Percentiles rank a stretch among this genome's conserved stretches.
Evolutionary conservation across 768 basidiomycete genomes (phyloP).

Genomic region (Suillus placidus): DNA sequence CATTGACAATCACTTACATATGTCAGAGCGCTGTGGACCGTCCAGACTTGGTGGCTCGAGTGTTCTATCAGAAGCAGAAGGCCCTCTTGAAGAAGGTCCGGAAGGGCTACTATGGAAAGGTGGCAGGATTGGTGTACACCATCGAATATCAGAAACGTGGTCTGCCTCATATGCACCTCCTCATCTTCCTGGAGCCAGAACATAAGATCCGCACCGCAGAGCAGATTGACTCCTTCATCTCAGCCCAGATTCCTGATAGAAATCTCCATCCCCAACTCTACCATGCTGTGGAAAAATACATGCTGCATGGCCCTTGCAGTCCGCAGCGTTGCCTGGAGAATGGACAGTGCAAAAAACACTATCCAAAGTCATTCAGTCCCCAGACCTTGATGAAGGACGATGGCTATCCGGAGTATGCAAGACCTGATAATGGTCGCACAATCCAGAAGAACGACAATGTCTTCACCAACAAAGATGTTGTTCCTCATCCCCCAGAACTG

Average conservation of each 20-base stretch:
- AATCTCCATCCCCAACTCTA: conserved; percentile 41
- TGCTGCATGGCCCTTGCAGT: conserved; percentile 52
- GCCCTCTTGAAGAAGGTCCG: conserved; percentile 41
- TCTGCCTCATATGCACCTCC: conserved; percentile 55
- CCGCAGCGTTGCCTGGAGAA: conserved; percentile 44
- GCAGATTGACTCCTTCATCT: conserved; percentile 44
- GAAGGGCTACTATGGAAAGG: conserved; percentile 43
- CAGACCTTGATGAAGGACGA: too few species aligned
- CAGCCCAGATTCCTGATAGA: conserved; percentile 46
- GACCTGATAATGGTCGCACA: too few species aligned
- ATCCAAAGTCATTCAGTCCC: conserved; percentile 43
- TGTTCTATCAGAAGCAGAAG: conserved; percentile 48
- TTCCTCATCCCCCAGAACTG: conserved; percentile 44
- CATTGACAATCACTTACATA: background rate
- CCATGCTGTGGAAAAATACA: conserved; percentile 38
- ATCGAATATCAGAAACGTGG: conserved; percentile 64
- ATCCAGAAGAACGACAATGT: conserved; percentile 17
- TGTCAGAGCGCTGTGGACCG: conserved; percentile 42
- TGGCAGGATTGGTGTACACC: conserved; percentile 48
- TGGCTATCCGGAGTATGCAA: too few species aligned
- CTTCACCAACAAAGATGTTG: conserved; percentile 44
- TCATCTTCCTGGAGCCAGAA: conserved; percentile 42
- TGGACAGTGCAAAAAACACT: conserved; percentile 44
- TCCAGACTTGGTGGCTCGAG: conserved; percentile 50
- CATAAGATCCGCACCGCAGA: conserved; percentile 38